These are phyloP conservation scores for Samsoniella hepiali DNA, from an alignment of 2,329 filamentous ascomycete genomes.

Conservation along the genomic window DNA sequence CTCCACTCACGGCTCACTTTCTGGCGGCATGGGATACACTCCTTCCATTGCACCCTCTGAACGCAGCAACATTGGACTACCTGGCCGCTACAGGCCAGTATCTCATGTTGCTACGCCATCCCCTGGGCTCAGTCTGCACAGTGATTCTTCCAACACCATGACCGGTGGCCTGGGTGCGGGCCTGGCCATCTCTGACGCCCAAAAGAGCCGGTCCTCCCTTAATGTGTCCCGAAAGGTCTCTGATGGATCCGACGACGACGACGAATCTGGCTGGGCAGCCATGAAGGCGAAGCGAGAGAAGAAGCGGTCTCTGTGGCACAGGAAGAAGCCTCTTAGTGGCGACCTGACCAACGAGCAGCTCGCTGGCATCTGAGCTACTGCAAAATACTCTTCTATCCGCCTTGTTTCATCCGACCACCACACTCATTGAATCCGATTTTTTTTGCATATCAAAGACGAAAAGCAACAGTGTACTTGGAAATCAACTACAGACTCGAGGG, in stretches of 20 bases:
- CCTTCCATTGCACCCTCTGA: conserved; percentile 94
- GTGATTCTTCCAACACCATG: conserved; percentile 34
- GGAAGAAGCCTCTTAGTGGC: conserved; percentile 53
- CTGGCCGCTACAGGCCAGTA: conserved; percentile 86
- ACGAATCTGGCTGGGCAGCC: conserved; percentile 66
- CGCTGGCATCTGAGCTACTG: conserved; percentile 38
- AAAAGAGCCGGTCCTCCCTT: conserved; percentile 33
- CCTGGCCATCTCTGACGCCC: conserved; percentile 30
- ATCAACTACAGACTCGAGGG: background rate
- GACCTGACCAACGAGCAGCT: conserved; percentile 50
- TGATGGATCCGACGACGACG: conserved; percentile 52
- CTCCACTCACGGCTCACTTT: conserved; percentile 27
- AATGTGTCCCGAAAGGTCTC: conserved; percentile 40
- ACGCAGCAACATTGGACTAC: conserved; percentile 87
- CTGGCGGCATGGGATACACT: conserved; percentile 61
- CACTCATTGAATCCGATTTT: conserved; percentile 4
- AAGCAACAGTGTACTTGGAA: background rate
- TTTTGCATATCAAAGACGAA: conserved; percentile 12
- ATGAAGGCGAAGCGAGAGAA: conserved; percentile 68
- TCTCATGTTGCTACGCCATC: conserved; percentile 53
- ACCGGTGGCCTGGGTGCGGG: conserved; percentile 35
- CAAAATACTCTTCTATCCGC: background rate
- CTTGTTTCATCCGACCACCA: background rate
- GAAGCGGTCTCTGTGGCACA: conserved; percentile 63
- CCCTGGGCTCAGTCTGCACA: conserved; percentile 28